Evolutionary conservation across 768 basidiomycete species (phyloP).

Genomic region (Candolleomyces eurysporus): DNA sequence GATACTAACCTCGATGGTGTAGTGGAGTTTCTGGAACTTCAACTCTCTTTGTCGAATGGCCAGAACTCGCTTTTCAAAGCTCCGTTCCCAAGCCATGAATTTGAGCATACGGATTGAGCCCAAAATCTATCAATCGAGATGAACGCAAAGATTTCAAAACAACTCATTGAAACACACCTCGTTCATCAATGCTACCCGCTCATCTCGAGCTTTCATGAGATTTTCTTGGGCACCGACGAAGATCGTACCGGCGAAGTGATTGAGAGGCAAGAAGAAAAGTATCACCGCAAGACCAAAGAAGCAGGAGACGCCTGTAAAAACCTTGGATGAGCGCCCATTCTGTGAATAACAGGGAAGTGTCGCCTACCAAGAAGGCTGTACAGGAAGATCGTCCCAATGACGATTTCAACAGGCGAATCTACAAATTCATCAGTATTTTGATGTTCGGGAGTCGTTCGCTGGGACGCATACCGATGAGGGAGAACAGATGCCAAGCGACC

Average conservation of each 20-base stretch:
- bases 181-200: constrained; percentile 90
- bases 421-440: constrained; percentile 2
- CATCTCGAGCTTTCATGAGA: constrained; percentile 91
- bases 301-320: constrained; percentile 53
- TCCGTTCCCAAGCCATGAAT: constrained; percentile 96
- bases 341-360: constrained; percentile 1
- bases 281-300: constrained; percentile 79
- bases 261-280: constrained; percentile 70
- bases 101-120: constrained; percentile 93
- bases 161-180: constrained; percentile 35
- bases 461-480: constrained; percentile 59
- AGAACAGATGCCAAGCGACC: constrained; percentile 76
- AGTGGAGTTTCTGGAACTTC: constrained; percentile 82
- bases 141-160: neutral
- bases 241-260: constrained; percentile 80
- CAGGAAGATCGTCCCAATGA: constrained; percentile 71
- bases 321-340: neutral
- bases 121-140: constrained; percentile 50
- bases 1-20: constrained; percentile 68
- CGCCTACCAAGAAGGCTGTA: constrained; percentile 69
- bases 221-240: constrained; percentile 72
- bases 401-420: constrained; percentile 80
- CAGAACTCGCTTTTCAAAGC: constrained; percentile 74
- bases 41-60: constrained; percentile 79
- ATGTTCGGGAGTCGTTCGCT: neutral